Evolutionary conservation across 2,329 filamentous ascomycete species (phyloP).

Genomic region (Xylariaceae sp.): DNA sequence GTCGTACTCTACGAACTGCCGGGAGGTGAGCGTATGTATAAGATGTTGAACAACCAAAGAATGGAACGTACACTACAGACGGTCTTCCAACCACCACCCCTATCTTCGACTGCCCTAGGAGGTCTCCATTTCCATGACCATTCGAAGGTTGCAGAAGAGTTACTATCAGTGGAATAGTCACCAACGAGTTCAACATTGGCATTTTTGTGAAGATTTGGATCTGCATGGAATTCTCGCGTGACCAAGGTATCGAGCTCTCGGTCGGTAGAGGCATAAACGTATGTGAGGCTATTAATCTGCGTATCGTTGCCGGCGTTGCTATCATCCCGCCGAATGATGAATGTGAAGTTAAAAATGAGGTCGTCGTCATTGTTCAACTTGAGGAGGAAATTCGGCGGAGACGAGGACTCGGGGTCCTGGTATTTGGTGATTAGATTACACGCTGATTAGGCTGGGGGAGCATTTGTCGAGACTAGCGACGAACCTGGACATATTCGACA

Average conservation of each 20-base stretch:
- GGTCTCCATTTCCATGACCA: conserved; percentile 98
- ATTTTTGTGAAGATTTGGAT: conserved; percentile 96
- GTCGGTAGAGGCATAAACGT: conserved; percentile 78
- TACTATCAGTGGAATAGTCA: conserved; percentile 81
- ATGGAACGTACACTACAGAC: conserved; percentile 67
- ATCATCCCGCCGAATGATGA: conserved; percentile 62
- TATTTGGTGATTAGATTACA: conserved; percentile 18
- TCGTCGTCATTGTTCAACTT: conserved; percentile 89
- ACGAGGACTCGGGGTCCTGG: conserved; percentile 69
- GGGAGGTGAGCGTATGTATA: conserved; percentile 24
- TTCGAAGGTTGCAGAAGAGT: conserved; percentile 76
- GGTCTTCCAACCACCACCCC: conserved; percentile 89
- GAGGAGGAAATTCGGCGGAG: conserved; percentile 69
- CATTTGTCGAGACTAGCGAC: conserved; percentile 23
- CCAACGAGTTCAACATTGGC: conserved; percentile 93
- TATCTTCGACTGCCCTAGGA: conserved; percentile 74
- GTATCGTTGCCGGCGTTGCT: conserved; percentile 59
- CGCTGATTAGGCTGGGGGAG: conserved; percentile 9
- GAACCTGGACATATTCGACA: conserved; percentile 88
- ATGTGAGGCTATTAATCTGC: conserved; percentile 81
- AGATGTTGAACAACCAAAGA: background rate
- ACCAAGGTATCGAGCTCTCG: conserved; percentile 90
- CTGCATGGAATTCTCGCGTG: conserved; percentile 91
- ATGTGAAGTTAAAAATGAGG: conserved; percentile 86
- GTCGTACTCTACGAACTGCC: conserved; percentile 91